phyloP scores from a whole-genome alignment of 2,329 filamentous ascomycete species.

The Rhinocladiella similis region DNA sequence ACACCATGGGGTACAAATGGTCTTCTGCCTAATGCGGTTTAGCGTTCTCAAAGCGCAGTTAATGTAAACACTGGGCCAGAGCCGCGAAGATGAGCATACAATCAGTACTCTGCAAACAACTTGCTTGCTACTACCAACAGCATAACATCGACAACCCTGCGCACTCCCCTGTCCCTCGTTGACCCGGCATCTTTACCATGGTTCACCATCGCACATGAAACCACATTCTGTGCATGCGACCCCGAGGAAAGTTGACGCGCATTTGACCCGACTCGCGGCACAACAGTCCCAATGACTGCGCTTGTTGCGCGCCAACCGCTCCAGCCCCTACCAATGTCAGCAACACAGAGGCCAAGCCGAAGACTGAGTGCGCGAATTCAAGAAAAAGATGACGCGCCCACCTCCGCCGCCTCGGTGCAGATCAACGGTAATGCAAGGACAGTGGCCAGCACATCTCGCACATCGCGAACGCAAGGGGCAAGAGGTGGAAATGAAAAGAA shows the following conservation, averaged over 20 bases:
- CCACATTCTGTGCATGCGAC: not conserved
- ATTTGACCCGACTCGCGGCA: not conserved
- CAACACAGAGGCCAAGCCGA: constrained; percentile 28
- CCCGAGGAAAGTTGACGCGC: not conserved
- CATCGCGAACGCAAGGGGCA: constrained; percentile 25
- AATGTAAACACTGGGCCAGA: constrained; percentile 1
- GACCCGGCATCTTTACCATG: not conserved
- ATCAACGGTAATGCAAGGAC: constrained; percentile 19
- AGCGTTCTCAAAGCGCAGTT: not conserved
- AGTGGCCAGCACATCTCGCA: constrained; percentile 18
- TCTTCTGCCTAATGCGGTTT: not conserved
- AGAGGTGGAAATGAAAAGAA: constrained; percentile 36
- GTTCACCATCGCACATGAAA: not conserved
- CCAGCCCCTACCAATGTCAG: constrained; percentile 34
- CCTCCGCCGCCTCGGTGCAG: constrained; percentile 17
- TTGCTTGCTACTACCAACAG: not conserved
- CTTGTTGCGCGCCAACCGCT: constrained; percentile 35
- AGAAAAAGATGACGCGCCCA: constrained; percentile 34
- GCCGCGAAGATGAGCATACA: not conserved
- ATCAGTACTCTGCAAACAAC: not conserved
- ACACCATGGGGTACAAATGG: constrained; percentile 1
- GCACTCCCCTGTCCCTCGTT: not conserved
- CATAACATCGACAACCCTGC: not conserved
- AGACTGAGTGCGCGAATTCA: constrained; percentile 38
- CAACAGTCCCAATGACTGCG: constrained; percentile 31